A percentile compares a stretch with the other conserved stretches of the same genome.
These are phyloP conservation scores for Moringa oleifera DNA, from an alignment of 345 rosid genomes.

Conservation along the genomic window DNA sequence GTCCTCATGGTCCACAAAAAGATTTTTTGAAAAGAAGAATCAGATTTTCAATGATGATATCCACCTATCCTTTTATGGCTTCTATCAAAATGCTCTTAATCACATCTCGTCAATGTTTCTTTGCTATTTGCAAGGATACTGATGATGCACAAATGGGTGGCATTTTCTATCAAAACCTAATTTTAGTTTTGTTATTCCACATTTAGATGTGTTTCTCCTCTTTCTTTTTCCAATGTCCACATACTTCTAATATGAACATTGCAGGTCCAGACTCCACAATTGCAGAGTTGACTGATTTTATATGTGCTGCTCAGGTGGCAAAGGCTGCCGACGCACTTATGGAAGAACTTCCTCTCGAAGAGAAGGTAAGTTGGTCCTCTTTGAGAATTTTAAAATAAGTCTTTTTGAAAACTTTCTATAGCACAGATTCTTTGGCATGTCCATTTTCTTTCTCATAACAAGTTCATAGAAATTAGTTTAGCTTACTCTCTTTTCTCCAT, in stretches of 20 bases:
- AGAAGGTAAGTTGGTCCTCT: slow-evolving; percentile 34
- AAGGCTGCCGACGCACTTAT: slow-evolving; percentile 50
- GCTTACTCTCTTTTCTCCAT: not conserved
- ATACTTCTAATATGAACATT: slow-evolving; percentile 11
- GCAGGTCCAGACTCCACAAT: slow-evolving; percentile 58
- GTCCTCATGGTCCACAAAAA: too few relatives aligned
- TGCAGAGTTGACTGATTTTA: slow-evolving; percentile 65
- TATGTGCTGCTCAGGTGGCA: slow-evolving; percentile 76
- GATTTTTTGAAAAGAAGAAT: too few relatives aligned
- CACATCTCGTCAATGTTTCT: not conserved
- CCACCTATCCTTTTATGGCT: too few relatives aligned
- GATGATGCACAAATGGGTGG: not conserved
- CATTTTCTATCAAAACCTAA: not conserved
- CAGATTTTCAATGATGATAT: too few relatives aligned
- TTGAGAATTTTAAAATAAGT: not conserved
- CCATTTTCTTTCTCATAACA: not conserved
- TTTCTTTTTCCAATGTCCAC: slow-evolving; percentile 4
- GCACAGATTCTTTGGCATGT: not conserved
- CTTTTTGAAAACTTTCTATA: not conserved
- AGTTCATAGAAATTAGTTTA: not conserved
- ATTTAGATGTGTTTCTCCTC: not conserved
- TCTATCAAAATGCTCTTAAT: too few relatives aligned
- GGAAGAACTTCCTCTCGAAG: slow-evolving; percentile 47
- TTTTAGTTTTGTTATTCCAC: not conserved
- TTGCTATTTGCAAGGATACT: not conserved